Evolutionary conservation across 164 flowering plant genomes (phyloP).

Genomic region (Dillenia turbinata): DNA sequence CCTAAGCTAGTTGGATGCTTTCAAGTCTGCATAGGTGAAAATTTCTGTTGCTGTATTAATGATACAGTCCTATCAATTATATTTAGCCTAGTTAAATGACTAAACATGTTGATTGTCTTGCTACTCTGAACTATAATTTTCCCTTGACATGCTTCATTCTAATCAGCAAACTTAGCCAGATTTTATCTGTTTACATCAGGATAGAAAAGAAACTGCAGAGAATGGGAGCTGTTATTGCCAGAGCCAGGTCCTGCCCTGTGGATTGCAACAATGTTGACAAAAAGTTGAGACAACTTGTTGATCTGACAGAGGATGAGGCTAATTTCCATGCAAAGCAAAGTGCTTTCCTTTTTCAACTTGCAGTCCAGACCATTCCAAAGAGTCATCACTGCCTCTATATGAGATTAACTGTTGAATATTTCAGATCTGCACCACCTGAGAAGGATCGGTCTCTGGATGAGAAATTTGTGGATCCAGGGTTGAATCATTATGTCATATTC

Average conservation of each 20-base stretch:
- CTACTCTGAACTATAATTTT: too few relatives aligned
- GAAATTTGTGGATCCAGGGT: slow-evolving; percentile 40
- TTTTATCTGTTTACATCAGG: slow-evolving; percentile 35
- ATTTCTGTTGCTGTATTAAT: too few relatives aligned
- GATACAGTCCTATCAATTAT: too few relatives aligned
- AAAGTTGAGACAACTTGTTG: slow-evolving; percentile 81
- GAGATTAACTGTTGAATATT: slow-evolving; percentile 88
- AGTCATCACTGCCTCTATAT: slow-evolving; percentile 90
- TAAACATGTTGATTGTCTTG: too few relatives aligned
- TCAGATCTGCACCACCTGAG: slow-evolving; percentile 37
- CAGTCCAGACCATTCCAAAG: slow-evolving; percentile 91
- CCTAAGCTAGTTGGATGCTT: too few relatives aligned
- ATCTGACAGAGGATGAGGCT: slow-evolving; percentile 94
- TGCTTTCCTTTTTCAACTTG: slow-evolving; percentile 87
- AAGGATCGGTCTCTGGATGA: slow-evolving; percentile 31
- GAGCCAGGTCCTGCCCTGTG: slow-evolving; percentile 52
- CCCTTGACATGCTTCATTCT: too few relatives aligned
- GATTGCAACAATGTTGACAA: slow-evolving; percentile 91
- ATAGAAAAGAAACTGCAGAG: slow-evolving; percentile 43
- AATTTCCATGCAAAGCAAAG: slow-evolving; percentile 93
- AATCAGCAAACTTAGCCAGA: neutral
- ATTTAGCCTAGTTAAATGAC: too few relatives aligned
- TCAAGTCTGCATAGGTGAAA: too few relatives aligned
- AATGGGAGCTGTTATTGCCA: slow-evolving; percentile 65
- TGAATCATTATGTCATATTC: slow-evolving; percentile 74